Base-by-base conservation (phyloP, 139 green algal species). In the Micractinium conductrix region DNA sequence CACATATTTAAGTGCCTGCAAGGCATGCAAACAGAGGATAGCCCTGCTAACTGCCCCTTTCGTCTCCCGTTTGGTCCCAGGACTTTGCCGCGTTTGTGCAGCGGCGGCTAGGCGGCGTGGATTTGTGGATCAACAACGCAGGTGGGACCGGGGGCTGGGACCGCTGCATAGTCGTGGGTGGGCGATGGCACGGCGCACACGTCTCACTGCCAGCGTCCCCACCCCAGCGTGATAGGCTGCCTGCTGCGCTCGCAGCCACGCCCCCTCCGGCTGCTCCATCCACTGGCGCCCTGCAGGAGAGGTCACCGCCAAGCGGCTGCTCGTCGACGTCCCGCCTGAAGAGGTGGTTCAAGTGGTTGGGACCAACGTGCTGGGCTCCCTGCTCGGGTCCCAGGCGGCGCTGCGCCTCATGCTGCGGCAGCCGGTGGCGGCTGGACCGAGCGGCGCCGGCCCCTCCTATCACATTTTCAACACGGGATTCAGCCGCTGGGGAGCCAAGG, bases 61-160 rank as follows among this genome's bases (percentile, higher is more conserved):
- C n/a, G n/a, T n/a, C n/a, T n/a, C n/a, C n/a, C n/a, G n/a, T n/a
- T n/a, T n/a, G n/a, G n/a, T n/a, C n/a, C n/a, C n/a, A n/a, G n/a
- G n/a, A n/a, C n/a, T n/a, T n/a, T n/a, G 85, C 50, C 12, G 53
- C 73, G 24, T 89, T 90, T 67, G 88, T 87, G 4, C 7, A 55
- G 30, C n/a, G n/a, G n/a, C n/a, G n/a, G 5, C 63, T 94, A 42
- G 91, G 86, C 8, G 74, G 28, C 1, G 87, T 94, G 38, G 50
- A 94, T 50, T 2, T 86, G 8, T 95, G 91, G 91, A 87, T 95
- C 83, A 95, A 95, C 84, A 95, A 95, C 65, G 89, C 87, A 60
- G 89, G 87, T n/a, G 37, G 50, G 68, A 12, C 48, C 48, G 10
- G 10, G 7, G 14, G 35, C 10, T 42, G 30, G 33, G 42, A 16